Conservation (phyloP, 768 basidiomycete species). For the Lactarius indigo region DNA sequence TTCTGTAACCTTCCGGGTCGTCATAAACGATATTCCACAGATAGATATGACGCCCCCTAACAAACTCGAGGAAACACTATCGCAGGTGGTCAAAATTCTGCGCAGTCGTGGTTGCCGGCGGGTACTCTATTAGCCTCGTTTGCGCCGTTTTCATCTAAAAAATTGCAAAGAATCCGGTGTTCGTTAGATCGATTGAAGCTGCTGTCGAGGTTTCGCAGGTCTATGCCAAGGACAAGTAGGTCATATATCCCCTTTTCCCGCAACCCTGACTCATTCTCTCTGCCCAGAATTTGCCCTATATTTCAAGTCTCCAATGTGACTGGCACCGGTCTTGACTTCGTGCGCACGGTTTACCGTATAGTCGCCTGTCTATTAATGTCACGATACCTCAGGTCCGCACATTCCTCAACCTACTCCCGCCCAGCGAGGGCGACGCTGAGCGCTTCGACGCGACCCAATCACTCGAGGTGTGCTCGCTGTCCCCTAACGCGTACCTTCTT, state of each 20-base stretch:
- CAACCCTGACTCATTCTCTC: neutral
- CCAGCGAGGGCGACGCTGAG: conserved; percentile 78
- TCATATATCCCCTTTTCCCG: conserved; percentile 19
- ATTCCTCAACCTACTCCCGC: conserved; percentile 87
- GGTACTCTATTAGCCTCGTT: conserved; percentile 24
- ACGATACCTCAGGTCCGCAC: conserved; percentile 58
- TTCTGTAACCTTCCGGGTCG: neutral
- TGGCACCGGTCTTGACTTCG: conserved; percentile 82
- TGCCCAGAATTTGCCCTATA: conserved; percentile 74
- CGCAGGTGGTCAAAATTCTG: conserved; percentile 89
- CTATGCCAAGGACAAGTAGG: conserved; percentile 70
- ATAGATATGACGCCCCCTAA: conserved; percentile 98
- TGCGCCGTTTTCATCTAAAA: conserved; percentile 1
- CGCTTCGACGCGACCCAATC: conserved; percentile 80
- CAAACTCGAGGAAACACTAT: conserved; percentile 84
- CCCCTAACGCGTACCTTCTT: neutral
- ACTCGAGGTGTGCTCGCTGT: conserved; percentile 52
- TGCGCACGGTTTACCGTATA: conserved; percentile 34
- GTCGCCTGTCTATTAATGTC: neutral
- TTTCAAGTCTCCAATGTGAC: conserved; percentile 94
- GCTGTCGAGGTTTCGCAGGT: conserved; percentile 74
- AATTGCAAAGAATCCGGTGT: conserved; percentile 67
- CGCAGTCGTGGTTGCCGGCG: conserved; percentile 91
- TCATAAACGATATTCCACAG: conserved; percentile 34
- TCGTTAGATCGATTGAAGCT: conserved; percentile 76